Base-by-base conservation (phyloP, 306 rosid species). In the Ormosia emarginata region DNA sequence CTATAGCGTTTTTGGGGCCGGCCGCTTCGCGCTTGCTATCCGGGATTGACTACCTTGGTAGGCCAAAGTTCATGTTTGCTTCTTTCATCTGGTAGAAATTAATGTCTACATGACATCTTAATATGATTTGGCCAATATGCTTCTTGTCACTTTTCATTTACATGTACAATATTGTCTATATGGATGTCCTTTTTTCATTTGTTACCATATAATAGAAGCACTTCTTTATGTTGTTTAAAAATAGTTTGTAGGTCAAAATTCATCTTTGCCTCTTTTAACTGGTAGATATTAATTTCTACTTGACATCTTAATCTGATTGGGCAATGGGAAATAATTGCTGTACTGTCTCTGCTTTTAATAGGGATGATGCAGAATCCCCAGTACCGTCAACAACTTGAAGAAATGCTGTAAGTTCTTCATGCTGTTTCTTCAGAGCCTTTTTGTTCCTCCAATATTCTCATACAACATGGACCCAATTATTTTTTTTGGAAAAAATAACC, bases 341-440 rank as follows among this genome's bases (percentile, higher is more conserved):
- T 41, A 14, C 32, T 66, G 2, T 75, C 47, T 14, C 15, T 83
- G 18, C 79, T 71, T 85, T 79, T 79, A 13, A 79, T 77, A 95
- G 99, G 98, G 99, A 95, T 95, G 98, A 80, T 93, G 80, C 94
- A 95, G 87, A 90, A 95, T 89, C 98, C 97, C 17, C 89, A 90
- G 82, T 95, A 95, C 84, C 98, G 99, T 55, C 92, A 93, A 79
- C 99, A 93, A 86, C 95, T 95, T 47, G 97, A 95, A 88, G 97
- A 87, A 81, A 95, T 95, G 99, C 88, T 95, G 98, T 95, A 86
- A 90, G 98, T 86, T 83, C 67, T 76, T 72, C 69, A 6, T 50
- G 17, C 41, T 49, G 41, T 75, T 56, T 75, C 58, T 74, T 71
- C 71, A 37, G 18, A 7, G 39, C 63, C 46, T 17, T 66, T 77